Evolutionary conservation across 495 filamentous ascomycete genomes (phyloP).

Genomic region (Saxophila tyrrhenica): DNA sequence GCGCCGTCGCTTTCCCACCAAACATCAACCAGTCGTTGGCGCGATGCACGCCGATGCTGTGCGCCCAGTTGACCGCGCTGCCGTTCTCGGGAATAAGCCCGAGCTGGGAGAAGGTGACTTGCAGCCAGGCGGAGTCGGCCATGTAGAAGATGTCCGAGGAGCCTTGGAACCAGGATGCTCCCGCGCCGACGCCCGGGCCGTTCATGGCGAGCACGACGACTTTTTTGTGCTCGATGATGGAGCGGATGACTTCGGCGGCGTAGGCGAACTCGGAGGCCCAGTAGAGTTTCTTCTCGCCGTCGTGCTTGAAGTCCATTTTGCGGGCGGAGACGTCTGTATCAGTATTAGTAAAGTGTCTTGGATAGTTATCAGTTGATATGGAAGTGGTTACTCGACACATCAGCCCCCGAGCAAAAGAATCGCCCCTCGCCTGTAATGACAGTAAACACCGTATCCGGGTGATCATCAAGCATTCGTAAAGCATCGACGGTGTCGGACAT

Average conservation of each 20-base stretch:
- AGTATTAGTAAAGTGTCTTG: neutral
- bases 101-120: constrained; percentile 26
- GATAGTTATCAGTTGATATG: neutral
- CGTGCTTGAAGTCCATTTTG: constrained; percentile 16
- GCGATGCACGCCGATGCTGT: constrained; percentile 27
- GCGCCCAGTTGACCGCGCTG: constrained; percentile 24
- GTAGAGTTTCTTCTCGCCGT: constrained; percentile 23
- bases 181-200: constrained; percentile 28
- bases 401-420: constrained; percentile 28
- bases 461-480: constrained; percentile 22
- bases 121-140: constrained; percentile 18
- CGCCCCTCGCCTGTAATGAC: constrained; percentile 27
- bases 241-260: constrained; percentile 25
- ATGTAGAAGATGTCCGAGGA: constrained; percentile 25
- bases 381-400: constrained; percentile 21
- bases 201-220: constrained; percentile 28
- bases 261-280: neutral
- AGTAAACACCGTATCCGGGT: constrained; percentile 27
- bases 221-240: constrained; percentile 29
- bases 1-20: constrained; percentile 22
- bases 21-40: constrained; percentile 31
- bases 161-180: constrained; percentile 28
- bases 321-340: neutral
- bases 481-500: constrained; percentile 23
- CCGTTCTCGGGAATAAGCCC: constrained; percentile 28